phyloP scores from a whole-genome alignment of 768 basidiomycete species.

The Megacollybia marginata region DNA sequence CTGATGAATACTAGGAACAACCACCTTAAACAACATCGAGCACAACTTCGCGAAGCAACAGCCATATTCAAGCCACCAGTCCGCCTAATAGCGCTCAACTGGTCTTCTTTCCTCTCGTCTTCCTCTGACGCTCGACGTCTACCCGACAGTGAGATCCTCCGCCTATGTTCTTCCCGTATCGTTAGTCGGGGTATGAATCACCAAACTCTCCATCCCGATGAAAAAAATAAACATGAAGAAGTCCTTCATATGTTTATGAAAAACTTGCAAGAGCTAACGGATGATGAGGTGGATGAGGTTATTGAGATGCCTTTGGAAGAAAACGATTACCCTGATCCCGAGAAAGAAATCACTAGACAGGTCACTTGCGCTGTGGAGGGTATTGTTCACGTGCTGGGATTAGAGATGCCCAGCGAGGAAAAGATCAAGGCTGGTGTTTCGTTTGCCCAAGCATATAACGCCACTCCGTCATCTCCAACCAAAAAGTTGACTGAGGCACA shows the following conservation, averaged over 20 bases:
- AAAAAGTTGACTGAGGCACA: constrained; percentile 21
- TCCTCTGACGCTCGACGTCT: constrained; percentile 23
- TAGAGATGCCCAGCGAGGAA: constrained; percentile 46
- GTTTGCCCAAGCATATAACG: constrained; percentile 27
- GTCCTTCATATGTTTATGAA: constrained; percentile 79
- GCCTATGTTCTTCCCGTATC: constrained; percentile 75
- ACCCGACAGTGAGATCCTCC: constrained; percentile 56
- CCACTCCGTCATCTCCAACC: constrained; percentile 29
- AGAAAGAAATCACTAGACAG: constrained; percentile 29
- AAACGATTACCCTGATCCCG: constrained; percentile 43
- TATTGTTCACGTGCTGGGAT: constrained; percentile 44
- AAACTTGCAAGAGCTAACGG: constrained; percentile 51
- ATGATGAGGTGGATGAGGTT: constrained; percentile 55
- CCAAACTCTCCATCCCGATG: constrained; percentile 67
- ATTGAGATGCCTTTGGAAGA: constrained; percentile 63
- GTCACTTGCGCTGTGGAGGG: constrained; percentile 49
- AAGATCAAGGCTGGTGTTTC: constrained; percentile 52
- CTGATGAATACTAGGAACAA: constrained; percentile 58
- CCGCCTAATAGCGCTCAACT: constrained; percentile 77
- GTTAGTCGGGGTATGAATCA: constrained; percentile 74
- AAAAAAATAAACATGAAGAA: constrained; percentile 53
- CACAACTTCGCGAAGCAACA: constrained; percentile 52
- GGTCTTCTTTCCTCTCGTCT: constrained; percentile 24
- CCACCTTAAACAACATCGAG: constrained; percentile 77
- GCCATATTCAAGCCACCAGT: constrained; percentile 40